A percentile compares a stretch with the other conserved stretches of the same genome.
Conservation (phyloP, 805 yeast species). For the Candida krabiensis region DNA sequence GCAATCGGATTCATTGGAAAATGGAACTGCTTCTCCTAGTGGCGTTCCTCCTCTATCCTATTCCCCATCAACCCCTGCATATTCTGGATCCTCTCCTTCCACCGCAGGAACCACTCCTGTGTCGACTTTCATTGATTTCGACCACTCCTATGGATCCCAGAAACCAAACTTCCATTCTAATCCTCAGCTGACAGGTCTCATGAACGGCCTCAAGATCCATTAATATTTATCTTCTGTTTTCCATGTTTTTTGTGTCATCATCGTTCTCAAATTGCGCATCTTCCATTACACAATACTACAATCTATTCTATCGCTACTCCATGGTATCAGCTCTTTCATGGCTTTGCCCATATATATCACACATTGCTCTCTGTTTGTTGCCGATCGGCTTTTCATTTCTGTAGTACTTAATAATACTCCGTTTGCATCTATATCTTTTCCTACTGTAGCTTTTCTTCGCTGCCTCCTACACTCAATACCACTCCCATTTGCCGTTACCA, state of each 20-base stretch:
- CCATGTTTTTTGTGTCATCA: too few relatives aligned
- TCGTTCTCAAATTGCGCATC: background rate
- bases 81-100: constrained; percentile 6
- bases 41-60: constrained; percentile 11
- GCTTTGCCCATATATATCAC: background rate
- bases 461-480: too few relatives aligned
- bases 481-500: constrained; percentile 28
- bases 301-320: background rate
- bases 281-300: too few relatives aligned
- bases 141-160: constrained; percentile 9
- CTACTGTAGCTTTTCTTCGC: too few relatives aligned
- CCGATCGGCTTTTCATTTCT: too few relatives aligned
- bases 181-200: constrained; percentile 8
- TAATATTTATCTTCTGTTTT: constrained; percentile 6
- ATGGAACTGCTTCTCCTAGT: constrained; percentile 4
- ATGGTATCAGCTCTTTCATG: background rate
- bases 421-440: too few relatives aligned
- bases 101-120: constrained; percentile 13
- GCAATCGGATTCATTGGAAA: constrained; percentile 8
- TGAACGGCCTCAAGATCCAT: constrained; percentile 21
- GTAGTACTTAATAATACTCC: too few relatives aligned
- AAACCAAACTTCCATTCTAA: constrained; percentile 3
- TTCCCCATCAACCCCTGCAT: constrained; percentile 11
- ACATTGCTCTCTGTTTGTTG: too few relatives aligned
- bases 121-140: constrained; percentile 11